Evolutionary conservation across 257 asterid species (phyloP).

Genomic region (Asclepias syriaca): DNA sequence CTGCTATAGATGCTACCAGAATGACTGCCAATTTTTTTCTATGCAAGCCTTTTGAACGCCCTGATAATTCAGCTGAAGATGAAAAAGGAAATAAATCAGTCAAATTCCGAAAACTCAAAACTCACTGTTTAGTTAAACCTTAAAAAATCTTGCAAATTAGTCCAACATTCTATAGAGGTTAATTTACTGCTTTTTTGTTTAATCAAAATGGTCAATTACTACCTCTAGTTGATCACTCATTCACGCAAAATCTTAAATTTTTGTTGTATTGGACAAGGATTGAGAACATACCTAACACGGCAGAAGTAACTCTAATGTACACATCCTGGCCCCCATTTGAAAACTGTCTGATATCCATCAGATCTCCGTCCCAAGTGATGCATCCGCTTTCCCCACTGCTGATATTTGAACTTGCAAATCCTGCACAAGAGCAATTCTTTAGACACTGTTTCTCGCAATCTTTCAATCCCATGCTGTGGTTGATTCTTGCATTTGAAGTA

Average conservation of each 20-base stretch:
- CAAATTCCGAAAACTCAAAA: neutral
- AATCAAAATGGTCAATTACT: neutral
- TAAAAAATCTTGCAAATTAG: neutral
- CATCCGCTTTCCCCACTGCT: constrained; percentile 35
- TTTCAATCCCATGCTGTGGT: constrained; percentile 18
- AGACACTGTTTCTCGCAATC: constrained; percentile 28
- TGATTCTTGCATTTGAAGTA: constrained; percentile 20
- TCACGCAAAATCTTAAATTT: too few species aligned
- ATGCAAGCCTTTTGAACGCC: constrained; percentile 14
- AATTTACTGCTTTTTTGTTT: neutral
- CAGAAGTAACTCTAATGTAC: constrained; percentile 21
- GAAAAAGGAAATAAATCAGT: neutral
- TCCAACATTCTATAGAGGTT: neutral
- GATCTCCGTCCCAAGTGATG: constrained; percentile 33
- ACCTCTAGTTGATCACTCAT: neutral
- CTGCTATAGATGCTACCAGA: constrained; percentile 19
- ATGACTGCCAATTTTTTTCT: constrained; percentile 10
- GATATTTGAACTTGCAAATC: constrained; percentile 29
- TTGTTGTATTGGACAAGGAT: neutral
- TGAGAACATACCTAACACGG: constrained; percentile 21
- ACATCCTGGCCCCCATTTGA: constrained; percentile 33
- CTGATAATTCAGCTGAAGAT: constrained; percentile 18
- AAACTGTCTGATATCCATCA: constrained; percentile 31
- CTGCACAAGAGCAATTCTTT: constrained; percentile 32
- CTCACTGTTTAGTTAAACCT: neutral